These are phyloP conservation scores for Mucor irregularis DNA, from an alignment of 371 early-diverging fungal genomes.

Conservation along the genomic window DNA sequence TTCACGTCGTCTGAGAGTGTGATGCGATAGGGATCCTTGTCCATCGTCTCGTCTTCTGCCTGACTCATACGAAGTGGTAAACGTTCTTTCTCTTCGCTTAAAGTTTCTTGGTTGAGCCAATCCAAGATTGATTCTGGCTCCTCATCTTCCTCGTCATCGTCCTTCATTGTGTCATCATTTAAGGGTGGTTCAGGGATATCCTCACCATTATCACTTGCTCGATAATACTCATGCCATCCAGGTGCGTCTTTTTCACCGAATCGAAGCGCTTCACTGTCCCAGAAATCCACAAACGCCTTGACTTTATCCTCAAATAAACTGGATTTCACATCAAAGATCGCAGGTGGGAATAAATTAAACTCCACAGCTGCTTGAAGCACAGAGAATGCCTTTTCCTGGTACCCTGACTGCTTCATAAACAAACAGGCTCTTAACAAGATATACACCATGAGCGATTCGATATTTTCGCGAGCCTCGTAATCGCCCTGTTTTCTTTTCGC, in stretches of 20 bases:
- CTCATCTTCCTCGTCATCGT: background rate
- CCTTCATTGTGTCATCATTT: background rate
- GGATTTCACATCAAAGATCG: constrained; percentile 14
- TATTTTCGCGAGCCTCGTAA: constrained; percentile 31
- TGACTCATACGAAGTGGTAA: constrained; percentile 33
- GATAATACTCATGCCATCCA: constrained; percentile 54
- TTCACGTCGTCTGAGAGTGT: constrained; percentile 75
- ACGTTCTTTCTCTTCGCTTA: constrained; percentile 22
- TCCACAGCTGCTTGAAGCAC: constrained; percentile 75
- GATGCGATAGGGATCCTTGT: constrained; percentile 71
- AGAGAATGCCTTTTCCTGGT: constrained; percentile 70
- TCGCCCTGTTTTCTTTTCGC: constrained; percentile 12
- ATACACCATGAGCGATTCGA: constrained; percentile 66
- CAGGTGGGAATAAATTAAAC: constrained; percentile 67
- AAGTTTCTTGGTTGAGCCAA: constrained; percentile 8
- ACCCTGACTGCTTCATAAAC: constrained; percentile 71
- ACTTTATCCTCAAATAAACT: constrained; percentile 50
- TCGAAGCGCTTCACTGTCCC: constrained; percentile 76
- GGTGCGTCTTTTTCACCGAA: constrained; percentile 77
- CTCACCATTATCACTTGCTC: constrained; percentile 22
- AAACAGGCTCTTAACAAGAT: constrained; percentile 63
- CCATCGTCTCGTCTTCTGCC: constrained; percentile 29
- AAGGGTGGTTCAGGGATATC: background rate
- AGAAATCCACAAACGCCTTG: constrained; percentile 67
- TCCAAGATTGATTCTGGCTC: constrained; percentile 26